A percentile compares a stretch with the other conserved stretches of the same genome.
These are phyloP conservation scores for Pleurotus giganteus DNA, from an alignment of 768 basidiomycete species.

Conservation along the genomic window DNA sequence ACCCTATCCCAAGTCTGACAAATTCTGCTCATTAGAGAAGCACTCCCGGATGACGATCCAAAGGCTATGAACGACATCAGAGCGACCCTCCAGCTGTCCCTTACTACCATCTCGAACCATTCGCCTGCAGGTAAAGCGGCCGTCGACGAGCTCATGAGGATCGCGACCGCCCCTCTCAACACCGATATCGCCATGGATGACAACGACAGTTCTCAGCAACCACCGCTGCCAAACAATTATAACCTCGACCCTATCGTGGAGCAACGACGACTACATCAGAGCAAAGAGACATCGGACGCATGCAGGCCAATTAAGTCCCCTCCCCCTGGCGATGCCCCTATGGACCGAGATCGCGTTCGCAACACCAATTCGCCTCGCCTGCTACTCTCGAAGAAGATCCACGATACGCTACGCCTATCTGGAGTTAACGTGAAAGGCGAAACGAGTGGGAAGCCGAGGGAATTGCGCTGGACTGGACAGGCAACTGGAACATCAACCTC, in stretches of 20 bases:
- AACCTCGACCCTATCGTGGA: slow-evolving; percentile 11
- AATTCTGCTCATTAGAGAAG: neutral
- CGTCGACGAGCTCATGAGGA: neutral
- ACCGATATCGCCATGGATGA: neutral
- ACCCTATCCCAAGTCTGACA: neutral
- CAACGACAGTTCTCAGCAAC: neutral
- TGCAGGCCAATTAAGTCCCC: neutral
- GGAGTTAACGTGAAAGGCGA: neutral
- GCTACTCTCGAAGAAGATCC: neutral
- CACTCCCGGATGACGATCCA: neutral
- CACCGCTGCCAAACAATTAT: neutral
- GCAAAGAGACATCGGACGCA: slow-evolving; percentile 15
- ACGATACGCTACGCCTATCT: neutral
- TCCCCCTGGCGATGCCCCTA: neutral
- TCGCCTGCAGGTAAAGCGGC: neutral
- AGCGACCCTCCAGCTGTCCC: neutral
- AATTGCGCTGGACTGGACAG: neutral
- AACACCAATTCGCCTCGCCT: neutral
- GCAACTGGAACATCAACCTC: neutral
- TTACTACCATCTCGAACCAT: neutral
- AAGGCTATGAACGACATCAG: neutral
- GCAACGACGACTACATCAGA: slow-evolving; percentile 15
- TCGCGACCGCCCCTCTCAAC: neutral
- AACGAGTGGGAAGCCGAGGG: neutral
- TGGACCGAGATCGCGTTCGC: too few species aligned